Conservation (phyloP, 2,329 filamentous ascomycete genomes). For the Nigrospora oryzae region DNA sequence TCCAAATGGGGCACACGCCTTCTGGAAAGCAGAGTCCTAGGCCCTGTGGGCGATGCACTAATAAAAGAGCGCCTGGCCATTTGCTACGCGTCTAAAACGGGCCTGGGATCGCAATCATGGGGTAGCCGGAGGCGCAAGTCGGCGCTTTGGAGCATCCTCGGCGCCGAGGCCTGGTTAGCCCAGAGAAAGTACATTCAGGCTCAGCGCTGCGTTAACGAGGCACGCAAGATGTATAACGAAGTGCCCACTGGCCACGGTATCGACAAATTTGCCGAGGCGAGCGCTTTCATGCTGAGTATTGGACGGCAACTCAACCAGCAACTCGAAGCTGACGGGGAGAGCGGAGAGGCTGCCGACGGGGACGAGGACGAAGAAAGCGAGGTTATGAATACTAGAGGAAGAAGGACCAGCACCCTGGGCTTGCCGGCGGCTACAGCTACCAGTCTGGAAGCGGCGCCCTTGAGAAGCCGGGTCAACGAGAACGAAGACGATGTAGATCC, state of each 20-base stretch:
- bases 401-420: conserved; percentile 47
- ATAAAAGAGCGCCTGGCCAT: conserved; percentile 79
- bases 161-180: conserved; percentile 75
- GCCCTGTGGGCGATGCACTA: conserved; percentile 69
- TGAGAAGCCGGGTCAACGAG: conserved; percentile 17
- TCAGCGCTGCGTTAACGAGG: conserved; percentile 67
- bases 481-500: conserved; percentile 12
- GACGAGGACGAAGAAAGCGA: conserved; percentile 26
- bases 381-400: conserved; percentile 37
- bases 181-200: conserved; percentile 72
- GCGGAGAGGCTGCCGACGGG: conserved; percentile 1
- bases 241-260: conserved; percentile 43
- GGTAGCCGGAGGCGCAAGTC: conserved; percentile 75
- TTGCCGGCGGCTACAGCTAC: conserved; percentile 26
- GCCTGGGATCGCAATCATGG: conserved; percentile 56
- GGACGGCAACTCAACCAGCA: conserved; percentile 40
- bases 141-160: conserved; percentile 79
- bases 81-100: conserved; percentile 70
- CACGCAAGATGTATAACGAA: conserved; percentile 44
- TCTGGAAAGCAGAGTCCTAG: conserved; percentile 70
- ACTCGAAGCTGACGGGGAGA: conserved; percentile 25
- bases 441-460: conserved; percentile 41
- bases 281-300: conserved; percentile 42
- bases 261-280: conserved; percentile 39
- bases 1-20: conserved; percentile 76